Conservation (phyloP, 805 yeast species). For the Ogataea corticis region DNA sequence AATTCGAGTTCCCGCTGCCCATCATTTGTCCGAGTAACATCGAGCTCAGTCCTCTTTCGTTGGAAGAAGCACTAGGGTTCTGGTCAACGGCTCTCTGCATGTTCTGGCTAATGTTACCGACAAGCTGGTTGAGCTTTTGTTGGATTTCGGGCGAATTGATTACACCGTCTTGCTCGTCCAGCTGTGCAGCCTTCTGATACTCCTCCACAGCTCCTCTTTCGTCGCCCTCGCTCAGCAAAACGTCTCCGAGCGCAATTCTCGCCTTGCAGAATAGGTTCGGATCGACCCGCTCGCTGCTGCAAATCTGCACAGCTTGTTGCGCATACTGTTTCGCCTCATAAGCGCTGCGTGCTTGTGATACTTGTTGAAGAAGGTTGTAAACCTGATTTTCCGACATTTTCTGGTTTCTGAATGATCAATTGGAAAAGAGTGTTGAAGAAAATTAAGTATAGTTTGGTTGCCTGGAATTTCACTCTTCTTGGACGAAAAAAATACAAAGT, state of each 20-base stretch:
- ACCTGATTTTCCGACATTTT: slow-evolving; percentile 25
- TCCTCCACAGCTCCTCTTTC: slow-evolving; percentile 28
- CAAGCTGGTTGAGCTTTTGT: slow-evolving; percentile 26
- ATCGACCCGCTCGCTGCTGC: slow-evolving; percentile 25
- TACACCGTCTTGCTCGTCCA: slow-evolving; percentile 35
- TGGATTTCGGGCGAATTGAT: slow-evolving; percentile 34
- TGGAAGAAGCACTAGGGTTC: slow-evolving; percentile 22
- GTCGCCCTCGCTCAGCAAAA: slow-evolving; percentile 26
- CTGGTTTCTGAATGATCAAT: not conserved
- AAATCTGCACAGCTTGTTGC: slow-evolving; percentile 23
- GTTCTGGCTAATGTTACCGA: slow-evolving; percentile 23
- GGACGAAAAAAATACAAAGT: not conserved
- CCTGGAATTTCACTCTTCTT: not conserved
- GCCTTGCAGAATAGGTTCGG: slow-evolving; percentile 29
- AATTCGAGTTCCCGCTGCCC: slow-evolving; percentile 28
- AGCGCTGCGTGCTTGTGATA: slow-evolving; percentile 10
- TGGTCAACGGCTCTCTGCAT: slow-evolving; percentile 26
- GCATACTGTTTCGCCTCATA: slow-evolving; percentile 20
- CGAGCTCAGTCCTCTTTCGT: slow-evolving; percentile 33
- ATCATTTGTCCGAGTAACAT: slow-evolving; percentile 29
- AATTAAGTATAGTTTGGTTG: too few relatives aligned
- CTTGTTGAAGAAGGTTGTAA: slow-evolving; percentile 22
- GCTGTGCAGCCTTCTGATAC: slow-evolving; percentile 31
- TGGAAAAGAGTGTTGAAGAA: too few relatives aligned
- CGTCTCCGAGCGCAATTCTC: slow-evolving; percentile 31